These are phyloP conservation scores for Aspergillus sclerotiicarbonarius DNA, from an alignment of 495 filamentous ascomycete species.

Conservation along the genomic window DNA sequence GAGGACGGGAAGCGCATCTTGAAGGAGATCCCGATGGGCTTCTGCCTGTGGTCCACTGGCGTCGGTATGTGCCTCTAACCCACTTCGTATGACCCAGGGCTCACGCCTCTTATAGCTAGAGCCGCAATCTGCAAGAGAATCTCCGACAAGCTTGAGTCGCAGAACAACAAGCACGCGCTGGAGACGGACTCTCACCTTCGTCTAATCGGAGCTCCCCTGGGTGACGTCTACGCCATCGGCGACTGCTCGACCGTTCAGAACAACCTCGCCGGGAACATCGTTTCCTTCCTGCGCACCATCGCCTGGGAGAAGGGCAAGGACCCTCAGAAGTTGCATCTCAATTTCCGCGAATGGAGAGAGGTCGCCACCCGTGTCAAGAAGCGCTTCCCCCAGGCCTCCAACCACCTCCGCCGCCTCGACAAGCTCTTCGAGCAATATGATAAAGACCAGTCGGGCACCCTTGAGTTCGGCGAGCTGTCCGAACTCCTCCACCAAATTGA, in stretches of 20 bases:
- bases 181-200: conserved; percentile 96
- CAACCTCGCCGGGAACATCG: conserved; percentile 83
- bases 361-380: conserved; percentile 80
- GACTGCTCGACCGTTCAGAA: conserved; percentile 97
- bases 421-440: conserved; percentile 89
- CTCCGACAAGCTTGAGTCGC: conserved; percentile 67
- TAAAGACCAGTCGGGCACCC: conserved; percentile 84
- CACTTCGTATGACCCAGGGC: background rate
- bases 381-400: conserved; percentile 89
- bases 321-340: conserved; percentile 76
- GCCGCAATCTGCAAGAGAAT: conserved; percentile 74
- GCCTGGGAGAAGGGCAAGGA: conserved; percentile 91
- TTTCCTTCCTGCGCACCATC: conserved; percentile 82
- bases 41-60: conserved; percentile 98
- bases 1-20: conserved; percentile 69
- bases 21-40: conserved; percentile 93
- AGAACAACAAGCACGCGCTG: conserved; percentile 87
- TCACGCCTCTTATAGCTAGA: conserved; percentile 55
- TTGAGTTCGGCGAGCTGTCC: conserved; percentile 88
- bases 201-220: conserved; percentile 84
- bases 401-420: conserved; percentile 86
- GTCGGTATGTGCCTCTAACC: conserved; percentile 52
- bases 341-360: conserved; percentile 81
- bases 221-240: conserved; percentile 97
- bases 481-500: conserved; percentile 90